Evolutionary conservation across 2,329 filamentous ascomycete species (phyloP).

Genomic region (Lachnellula hyalina): DNA sequence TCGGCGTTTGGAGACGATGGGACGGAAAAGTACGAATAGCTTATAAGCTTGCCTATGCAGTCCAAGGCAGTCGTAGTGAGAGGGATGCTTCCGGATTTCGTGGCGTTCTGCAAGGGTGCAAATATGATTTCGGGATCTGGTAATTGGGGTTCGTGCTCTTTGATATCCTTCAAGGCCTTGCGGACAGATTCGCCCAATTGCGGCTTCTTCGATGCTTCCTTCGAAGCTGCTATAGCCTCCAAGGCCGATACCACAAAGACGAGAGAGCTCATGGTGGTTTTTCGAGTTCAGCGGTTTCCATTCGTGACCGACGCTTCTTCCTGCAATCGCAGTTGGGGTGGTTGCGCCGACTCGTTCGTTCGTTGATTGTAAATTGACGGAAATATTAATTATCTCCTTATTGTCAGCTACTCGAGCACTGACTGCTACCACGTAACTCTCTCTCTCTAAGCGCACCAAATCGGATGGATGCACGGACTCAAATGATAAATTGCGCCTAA

Average conservation of each 20-base stretch:
- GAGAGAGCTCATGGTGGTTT: slow-evolving; percentile 76
- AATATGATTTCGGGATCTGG: slow-evolving; percentile 92
- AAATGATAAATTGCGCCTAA: background rate
- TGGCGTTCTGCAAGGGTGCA: slow-evolving; percentile 82
- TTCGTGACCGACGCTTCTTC: slow-evolving; percentile 1
- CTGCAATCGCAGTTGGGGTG: background rate
- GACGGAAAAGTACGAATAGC: slow-evolving; percentile 94
- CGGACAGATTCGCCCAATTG: slow-evolving; percentile 77
- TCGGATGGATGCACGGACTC: too few species aligned
- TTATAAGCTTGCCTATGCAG: slow-evolving; percentile 98
- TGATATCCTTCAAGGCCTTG: slow-evolving; percentile 78
- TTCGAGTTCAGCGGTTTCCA: slow-evolving; percentile 15
- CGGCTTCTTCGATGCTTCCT: slow-evolving; percentile 84
- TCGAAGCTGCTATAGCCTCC: slow-evolving; percentile 85
- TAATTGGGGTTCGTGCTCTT: slow-evolving; percentile 71
- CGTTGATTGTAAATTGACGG: background rate
- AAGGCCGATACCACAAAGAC: slow-evolving; percentile 93
- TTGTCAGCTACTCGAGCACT: too few species aligned
- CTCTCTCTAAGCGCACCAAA: background rate
- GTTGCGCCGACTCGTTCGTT: background rate
- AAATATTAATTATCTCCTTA: background rate
- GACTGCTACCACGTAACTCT: background rate
- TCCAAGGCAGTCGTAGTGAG: slow-evolving; percentile 88
- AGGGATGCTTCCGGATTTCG: slow-evolving; percentile 77
- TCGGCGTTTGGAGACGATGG: slow-evolving; percentile 42